Evolutionary conservation across 1,139 yeast species (phyloP).

Genomic region (Candida neerlandica): DNA sequence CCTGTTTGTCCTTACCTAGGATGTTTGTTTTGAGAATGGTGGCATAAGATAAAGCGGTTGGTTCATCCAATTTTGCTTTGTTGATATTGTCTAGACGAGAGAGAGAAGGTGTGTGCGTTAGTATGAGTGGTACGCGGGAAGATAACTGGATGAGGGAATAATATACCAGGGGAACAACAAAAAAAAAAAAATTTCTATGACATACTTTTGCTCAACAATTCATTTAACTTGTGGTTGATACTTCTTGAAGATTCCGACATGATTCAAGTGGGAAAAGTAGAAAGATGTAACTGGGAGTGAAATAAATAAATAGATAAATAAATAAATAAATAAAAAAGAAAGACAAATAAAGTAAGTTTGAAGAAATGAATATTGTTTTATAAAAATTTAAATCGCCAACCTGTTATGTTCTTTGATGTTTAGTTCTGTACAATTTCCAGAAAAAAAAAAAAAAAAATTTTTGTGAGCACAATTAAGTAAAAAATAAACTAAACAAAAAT

Average conservation of each 20-base stretch:
- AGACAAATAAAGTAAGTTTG: neutral
- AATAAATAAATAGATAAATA: no score
- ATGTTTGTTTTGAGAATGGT: conserved; percentile 40
- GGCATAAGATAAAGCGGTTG: conserved; percentile 41
- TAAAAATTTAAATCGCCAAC: neutral
- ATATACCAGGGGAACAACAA: no score
- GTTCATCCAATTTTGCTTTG: conserved; percentile 35
- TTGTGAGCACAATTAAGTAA: no score
- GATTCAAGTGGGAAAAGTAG: neutral
- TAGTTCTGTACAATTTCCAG: no score
- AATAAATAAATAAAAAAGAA: neutral
- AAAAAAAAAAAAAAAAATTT: no score
- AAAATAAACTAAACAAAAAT: neutral
- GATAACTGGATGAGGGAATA: neutral
- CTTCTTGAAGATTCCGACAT: conserved; percentile 44
- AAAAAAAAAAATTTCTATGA: no score
- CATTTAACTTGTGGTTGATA: conserved; percentile 49
- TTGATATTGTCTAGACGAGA: conserved; percentile 26
- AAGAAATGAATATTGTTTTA: neutral
- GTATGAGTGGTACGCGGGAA: neutral
- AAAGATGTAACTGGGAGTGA: no score
- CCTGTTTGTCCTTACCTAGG: conserved; percentile 51
- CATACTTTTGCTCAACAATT: conserved; percentile 43
- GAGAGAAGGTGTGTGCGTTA: no score
- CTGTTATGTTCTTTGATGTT: no score